Evolutionary conservation across 768 basidiomycete species (phyloP), one percentile per base, ranked within the genome.

Genomic region (Clavaria fumosa): DNA sequence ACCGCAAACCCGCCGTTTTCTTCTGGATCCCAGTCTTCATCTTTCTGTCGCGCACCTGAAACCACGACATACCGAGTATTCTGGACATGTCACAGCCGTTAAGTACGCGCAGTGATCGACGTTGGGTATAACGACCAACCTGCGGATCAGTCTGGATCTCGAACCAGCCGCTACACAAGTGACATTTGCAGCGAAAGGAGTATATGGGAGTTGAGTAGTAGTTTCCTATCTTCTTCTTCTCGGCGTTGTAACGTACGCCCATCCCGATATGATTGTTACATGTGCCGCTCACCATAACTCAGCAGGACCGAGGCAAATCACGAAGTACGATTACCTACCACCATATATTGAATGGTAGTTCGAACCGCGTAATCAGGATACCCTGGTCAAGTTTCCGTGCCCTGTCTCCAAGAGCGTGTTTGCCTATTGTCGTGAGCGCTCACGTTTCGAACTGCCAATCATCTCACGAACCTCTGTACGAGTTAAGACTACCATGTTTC

Each of bases 211-310:
- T 96, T 4, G 86, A 85, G 53, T 81, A 89, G 58, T 99, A 99
- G 41, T 72, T 75, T 10, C 95, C 95, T 23, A 96, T 72, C 57
- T 93, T 96, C 64, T 82, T 82, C 72, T 99, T 99, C 58, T 97
- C 91, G 0, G 95, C 95, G 47, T 99, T 99, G 65, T 96, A 99
- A n/a, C 95, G 83, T 2, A 99, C 95, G 17, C 95, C 95, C 74
- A 95, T 95, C 7, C 95, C 95, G 35, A 99, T 86, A 60, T 97
- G 95, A 47, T 82, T 81, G 55, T 91, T 78, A 61, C 93, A 99
- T 60, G 80, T 80, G 23, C 78, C 86, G 50, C 93, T 96, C 57
- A 24, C 40, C 24, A 28, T 14, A 28, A 28, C 26, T 28, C 14
- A 21, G 28, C 24, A 11, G 34, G 33, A 42, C 35, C 32, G 34